These are phyloP conservation scores for Pseudocercospora macadamiae DNA, from an alignment of 2,329 filamentous ascomycete genomes.

Conservation along the genomic window DNA sequence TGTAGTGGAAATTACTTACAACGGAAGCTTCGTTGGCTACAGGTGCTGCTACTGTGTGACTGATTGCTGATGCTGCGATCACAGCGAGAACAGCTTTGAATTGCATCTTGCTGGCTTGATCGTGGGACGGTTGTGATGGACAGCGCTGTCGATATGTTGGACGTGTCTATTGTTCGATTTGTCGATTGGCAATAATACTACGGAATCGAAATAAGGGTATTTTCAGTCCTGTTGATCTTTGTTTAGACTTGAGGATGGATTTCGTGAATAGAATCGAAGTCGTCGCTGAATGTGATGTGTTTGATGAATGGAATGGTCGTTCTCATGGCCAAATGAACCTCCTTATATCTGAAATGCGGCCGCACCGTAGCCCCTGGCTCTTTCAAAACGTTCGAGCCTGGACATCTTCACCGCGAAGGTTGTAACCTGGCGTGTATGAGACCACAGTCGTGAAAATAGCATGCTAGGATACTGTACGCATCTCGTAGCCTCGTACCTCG, in stretches of 20 bases:
- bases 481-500: background rate
- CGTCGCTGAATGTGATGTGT: too few species aligned
- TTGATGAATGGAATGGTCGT: too few species aligned
- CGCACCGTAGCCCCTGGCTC: background rate
- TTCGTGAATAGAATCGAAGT: too few species aligned
- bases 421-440: background rate
- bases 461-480: background rate
- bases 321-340: too few species aligned
- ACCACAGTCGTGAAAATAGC: background rate
- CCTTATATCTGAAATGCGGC: too few species aligned
- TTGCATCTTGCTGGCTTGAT: background rate
- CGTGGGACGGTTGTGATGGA: background rate
- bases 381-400: background rate
- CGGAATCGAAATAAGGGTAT: too few species aligned
- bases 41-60: background rate
- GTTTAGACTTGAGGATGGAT: too few species aligned
- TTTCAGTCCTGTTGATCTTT: too few species aligned
- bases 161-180: too few species aligned
- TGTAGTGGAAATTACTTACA: background rate
- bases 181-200: too few species aligned
- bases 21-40: background rate
- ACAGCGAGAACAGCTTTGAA: background rate
- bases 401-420: background rate
- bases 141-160: background rate
- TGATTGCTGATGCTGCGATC: conserved; percentile 6